Percentiles rank a stretch among this genome's conserved stretches.
Evolutionary conservation across 805 yeast genomes (phyloP).

Genomic region (Cephaloascus fragrans): DNA sequence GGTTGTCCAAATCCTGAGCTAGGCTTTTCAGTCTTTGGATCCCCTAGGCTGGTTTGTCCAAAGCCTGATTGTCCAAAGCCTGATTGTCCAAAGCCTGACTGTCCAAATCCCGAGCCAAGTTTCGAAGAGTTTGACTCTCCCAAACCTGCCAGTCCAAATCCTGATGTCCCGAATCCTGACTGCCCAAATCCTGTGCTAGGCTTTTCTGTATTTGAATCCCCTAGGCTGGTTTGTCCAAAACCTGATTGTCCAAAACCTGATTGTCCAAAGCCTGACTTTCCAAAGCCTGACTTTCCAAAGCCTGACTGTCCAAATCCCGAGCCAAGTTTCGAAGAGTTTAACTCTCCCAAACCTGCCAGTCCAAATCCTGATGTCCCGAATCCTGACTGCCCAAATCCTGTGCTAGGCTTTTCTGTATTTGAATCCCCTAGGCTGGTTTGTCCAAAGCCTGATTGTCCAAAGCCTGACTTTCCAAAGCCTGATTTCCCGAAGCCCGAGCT

Average conservation of each 20-base stretch:
- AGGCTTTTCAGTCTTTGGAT: no score
- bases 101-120: no score
- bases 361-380: no score
- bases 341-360: no score
- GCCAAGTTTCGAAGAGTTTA: no score
- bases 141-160: constrained; percentile 11
- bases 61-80: constrained; percentile 5
- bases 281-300: constrained; percentile 10
- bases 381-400: no score
- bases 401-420: no score
- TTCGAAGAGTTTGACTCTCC: no score
- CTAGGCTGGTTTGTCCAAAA: constrained; percentile 2
- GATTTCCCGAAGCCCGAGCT: constrained; percentile 5
- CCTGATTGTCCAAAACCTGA: constrained; percentile 5
- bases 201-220: neutral
- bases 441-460: no score
- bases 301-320: constrained; percentile 8
- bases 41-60: neutral
- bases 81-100: constrained; percentile 3
- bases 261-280: constrained; percentile 3
- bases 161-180: constrained; percentile 14
- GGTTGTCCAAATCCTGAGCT: constrained; percentile 4
- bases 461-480: no score
- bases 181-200: neutral
- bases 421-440: neutral